phyloP scores from a whole-genome alignment of 257 asterid genomes.

The Marsdenia floribunda region DNA sequence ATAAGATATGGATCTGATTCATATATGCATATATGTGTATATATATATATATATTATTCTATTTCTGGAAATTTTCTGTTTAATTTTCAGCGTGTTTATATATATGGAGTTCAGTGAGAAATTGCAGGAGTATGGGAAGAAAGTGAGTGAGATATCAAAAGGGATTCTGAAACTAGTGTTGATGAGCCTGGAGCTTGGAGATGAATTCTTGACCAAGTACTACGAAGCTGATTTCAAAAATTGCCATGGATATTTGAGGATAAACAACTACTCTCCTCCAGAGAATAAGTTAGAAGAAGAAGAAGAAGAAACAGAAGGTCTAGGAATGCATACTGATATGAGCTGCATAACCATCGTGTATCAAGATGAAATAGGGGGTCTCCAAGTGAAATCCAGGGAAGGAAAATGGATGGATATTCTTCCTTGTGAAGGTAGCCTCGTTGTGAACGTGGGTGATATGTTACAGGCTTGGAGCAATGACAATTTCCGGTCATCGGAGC shows the following conservation, averaged over 20 bases:
- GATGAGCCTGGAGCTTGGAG: slow-evolving; percentile 33
- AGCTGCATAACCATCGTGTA: slow-evolving; percentile 62
- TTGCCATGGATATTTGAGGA: slow-evolving; percentile 67
- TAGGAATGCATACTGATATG: slow-evolving; percentile 80
- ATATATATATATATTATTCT: too few relatives aligned
- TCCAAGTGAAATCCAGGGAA: slow-evolving; percentile 51
- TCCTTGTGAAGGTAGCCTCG: slow-evolving; percentile 56
- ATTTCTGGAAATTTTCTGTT: neutral
- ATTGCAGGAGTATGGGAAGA: slow-evolving; percentile 56
- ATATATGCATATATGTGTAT: too few relatives aligned
- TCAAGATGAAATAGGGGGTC: slow-evolving; percentile 69
- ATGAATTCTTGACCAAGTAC: slow-evolving; percentile 26
- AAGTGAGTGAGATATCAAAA: slow-evolving; percentile 44
- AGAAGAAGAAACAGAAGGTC: slow-evolving; percentile 50
- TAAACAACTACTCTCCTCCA: slow-evolving; percentile 44
- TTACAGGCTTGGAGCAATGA: slow-evolving; percentile 79
- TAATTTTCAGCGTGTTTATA: neutral
- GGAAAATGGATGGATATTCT: slow-evolving; percentile 57
- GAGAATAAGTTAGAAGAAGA: slow-evolving; percentile 9
- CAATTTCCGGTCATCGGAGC: slow-evolving; percentile 59
- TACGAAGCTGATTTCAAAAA: slow-evolving; percentile 42
- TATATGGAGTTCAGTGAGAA: slow-evolving; percentile 25
- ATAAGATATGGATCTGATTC: neutral
- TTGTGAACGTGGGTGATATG: slow-evolving; percentile 69
- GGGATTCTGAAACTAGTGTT: slow-evolving; percentile 32